Percentiles rank a stretch among this genome's conserved stretches.
phyloP scores from a whole-genome alignment of 192 early-diverging fungal species.

The Tieghemiomyces parasiticus region DNA sequence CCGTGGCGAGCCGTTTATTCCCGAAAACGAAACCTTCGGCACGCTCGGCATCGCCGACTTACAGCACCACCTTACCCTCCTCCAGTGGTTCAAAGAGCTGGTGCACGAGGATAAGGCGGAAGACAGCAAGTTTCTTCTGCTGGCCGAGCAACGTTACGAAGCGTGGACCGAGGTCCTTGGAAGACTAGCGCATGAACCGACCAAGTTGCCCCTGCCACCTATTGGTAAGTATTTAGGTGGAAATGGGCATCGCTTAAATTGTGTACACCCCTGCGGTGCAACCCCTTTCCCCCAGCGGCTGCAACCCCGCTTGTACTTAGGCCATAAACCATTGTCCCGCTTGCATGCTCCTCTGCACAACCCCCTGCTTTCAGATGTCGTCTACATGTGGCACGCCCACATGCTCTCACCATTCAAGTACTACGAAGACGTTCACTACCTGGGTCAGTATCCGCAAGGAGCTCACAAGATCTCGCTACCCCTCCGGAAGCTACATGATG shows the following conservation, averaged over 20 bases:
- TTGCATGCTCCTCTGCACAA: slow-evolving; percentile 3
- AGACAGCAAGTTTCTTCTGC: slow-evolving; percentile 31
- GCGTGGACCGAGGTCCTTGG: slow-evolving; percentile 31
- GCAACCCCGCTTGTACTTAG: slow-evolving; percentile 4
- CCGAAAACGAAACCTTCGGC: neutral
- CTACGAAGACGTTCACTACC: slow-evolving; percentile 38
- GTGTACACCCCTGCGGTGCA: neutral
- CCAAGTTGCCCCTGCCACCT: slow-evolving; percentile 25
- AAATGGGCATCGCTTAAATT: no score
- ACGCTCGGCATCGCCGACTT: neutral
- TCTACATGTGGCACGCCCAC: slow-evolving; percentile 44
- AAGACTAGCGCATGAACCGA: slow-evolving; percentile 16
- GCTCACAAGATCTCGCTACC: neutral
- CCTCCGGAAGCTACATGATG: neutral
- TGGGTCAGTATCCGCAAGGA: slow-evolving; percentile 13
- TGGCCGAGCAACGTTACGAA: slow-evolving; percentile 36
- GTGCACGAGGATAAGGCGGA: slow-evolving; percentile 17
- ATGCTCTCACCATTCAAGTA: slow-evolving; percentile 39
- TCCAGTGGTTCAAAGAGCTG: slow-evolving; percentile 8
- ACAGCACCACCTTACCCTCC: slow-evolving; percentile 4
- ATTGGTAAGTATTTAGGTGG: slow-evolving; percentile 19
- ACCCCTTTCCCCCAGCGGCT: no score
- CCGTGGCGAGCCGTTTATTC: neutral
- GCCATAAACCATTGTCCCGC: neutral
- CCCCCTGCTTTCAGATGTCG: slow-evolving; percentile 29